Conservation (phyloP, 2,329 filamentous ascomycete genomes). For the Penicillium rolfsii region DNA sequence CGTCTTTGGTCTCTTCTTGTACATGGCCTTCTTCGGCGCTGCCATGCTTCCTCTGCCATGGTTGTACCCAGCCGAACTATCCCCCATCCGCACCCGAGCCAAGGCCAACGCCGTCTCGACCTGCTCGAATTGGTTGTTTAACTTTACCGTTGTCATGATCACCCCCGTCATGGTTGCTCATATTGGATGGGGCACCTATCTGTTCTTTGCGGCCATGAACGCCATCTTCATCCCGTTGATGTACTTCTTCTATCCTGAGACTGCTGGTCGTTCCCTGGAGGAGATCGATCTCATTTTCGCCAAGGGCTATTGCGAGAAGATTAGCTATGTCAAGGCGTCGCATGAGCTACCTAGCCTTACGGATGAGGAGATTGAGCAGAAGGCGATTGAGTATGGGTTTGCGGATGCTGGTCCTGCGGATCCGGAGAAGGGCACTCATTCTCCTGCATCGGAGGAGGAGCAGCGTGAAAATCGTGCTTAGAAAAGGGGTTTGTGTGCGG, state of each 20-base stretch:
- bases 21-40: slow-evolving; percentile 70
- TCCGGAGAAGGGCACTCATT: slow-evolving; percentile 29
- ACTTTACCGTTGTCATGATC: slow-evolving; percentile 59
- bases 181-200: slow-evolving; percentile 49
- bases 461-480: slow-evolving; percentile 17
- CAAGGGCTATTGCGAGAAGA: slow-evolving; percentile 49
- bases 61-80: slow-evolving; percentile 56
- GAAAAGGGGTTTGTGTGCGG: background rate
- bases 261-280: slow-evolving; percentile 49
- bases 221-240: slow-evolving; percentile 55
- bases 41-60: slow-evolving; percentile 68
- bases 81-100: slow-evolving; percentile 58
- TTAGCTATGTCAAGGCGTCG: slow-evolving; percentile 43
- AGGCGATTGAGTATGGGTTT: slow-evolving; percentile 40
- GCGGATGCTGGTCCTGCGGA: slow-evolving; percentile 23
- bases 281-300: slow-evolving; percentile 52
- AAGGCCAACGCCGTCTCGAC: slow-evolving; percentile 61
- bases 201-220: slow-evolving; percentile 50
- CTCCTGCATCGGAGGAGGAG: slow-evolving; percentile 19
- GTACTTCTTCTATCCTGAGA: slow-evolving; percentile 60
- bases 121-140: slow-evolving; percentile 60
- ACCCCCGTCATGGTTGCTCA: slow-evolving; percentile 47
- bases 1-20: slow-evolving; percentile 67
- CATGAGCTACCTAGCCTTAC: slow-evolving; percentile 39
- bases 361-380: slow-evolving; percentile 41